These are phyloP conservation scores for Coleophoma crateriformis DNA, from an alignment of 2,329 filamentous ascomycete species.

Conservation along the genomic window DNA sequence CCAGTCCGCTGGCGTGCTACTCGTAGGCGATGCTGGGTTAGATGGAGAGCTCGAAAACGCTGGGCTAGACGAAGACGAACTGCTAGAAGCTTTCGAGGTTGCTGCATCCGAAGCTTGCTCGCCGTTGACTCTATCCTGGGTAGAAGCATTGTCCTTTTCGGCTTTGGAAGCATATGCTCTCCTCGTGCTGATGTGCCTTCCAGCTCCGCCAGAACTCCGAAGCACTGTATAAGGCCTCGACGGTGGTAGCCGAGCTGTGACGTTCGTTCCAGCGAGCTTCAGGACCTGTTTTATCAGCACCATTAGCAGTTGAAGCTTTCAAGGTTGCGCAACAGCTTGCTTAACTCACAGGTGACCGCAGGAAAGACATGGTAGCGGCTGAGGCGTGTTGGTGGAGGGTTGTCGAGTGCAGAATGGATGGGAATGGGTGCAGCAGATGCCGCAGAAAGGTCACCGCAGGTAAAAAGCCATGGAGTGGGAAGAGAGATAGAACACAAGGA, in stretches of 20 bases:
- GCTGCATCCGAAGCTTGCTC: constrained; percentile 11
- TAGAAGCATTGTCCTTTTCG: constrained; percentile 2
- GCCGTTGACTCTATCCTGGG: constrained; percentile 1
- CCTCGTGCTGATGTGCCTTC: background rate
- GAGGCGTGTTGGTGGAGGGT: too few species aligned
- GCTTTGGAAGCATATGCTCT: constrained; percentile 5
- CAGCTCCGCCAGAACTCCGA: too few species aligned
- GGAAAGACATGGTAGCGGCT: constrained; percentile 18
- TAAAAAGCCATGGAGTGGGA: constrained; percentile 17
- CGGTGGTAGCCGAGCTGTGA: background rate
- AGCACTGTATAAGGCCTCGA: background rate
- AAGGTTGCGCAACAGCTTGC: background rate
- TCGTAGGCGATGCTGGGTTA: background rate
- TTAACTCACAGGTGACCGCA: constrained; percentile 17
- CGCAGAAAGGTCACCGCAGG: constrained; percentile 22
- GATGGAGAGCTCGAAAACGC: background rate
- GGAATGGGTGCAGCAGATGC: constrained; percentile 22
- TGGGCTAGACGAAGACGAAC: constrained; percentile 1
- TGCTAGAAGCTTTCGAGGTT: constrained; percentile 5
- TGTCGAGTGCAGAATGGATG: background rate
- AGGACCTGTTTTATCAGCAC: background rate
- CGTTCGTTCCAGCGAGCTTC: background rate
- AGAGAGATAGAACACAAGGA: background rate
- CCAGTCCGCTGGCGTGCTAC: constrained; percentile 42
- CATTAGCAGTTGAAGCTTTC: too few species aligned